These are phyloP conservation scores for Sequoiadendron giganteum DNA, from an alignment of 75 land plant species.

Conservation along the genomic window DNA sequence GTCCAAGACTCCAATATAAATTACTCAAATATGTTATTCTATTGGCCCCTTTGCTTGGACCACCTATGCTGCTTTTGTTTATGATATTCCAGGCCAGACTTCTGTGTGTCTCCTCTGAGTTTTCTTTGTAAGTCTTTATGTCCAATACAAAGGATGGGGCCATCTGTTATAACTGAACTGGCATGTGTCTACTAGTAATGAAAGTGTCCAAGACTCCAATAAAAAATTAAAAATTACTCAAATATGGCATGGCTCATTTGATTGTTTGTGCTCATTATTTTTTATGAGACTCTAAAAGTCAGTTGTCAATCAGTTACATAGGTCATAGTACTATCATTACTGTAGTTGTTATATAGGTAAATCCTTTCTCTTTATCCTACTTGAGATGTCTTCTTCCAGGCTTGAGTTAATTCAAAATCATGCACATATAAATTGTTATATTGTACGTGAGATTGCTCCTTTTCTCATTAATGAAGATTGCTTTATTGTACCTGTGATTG, in stretches of 20 bases:
- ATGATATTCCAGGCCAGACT: not conserved
- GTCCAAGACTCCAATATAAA: too few relatives aligned
- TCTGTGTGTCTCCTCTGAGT: not conserved
- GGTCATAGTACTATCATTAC: not conserved
- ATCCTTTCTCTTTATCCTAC: not conserved
- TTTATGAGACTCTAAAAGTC: too few relatives aligned
- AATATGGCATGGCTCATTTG: too few relatives aligned
- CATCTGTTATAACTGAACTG: not conserved
- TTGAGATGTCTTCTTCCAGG: not conserved
- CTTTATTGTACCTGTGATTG: not conserved
- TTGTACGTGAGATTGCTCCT: too few relatives aligned
- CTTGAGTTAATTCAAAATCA: not conserved
- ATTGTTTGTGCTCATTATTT: too few relatives aligned
- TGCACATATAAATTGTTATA: not conserved
- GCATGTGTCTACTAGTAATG: not conserved
- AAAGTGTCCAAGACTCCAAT: too few relatives aligned
- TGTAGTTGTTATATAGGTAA: not conserved
- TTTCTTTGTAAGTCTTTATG: too few relatives aligned
- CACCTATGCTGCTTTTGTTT: not conserved
- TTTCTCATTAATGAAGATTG: too few relatives aligned
- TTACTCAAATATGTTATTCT: too few relatives aligned
- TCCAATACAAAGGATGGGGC: not conserved
- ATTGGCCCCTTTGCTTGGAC: not conserved
- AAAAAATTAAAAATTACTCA: too few relatives aligned
- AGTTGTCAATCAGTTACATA: not conserved